Base-by-base conservation (phyloP, 2,329 filamentous ascomycete species). In the Alternaria angustiovoidea region DNA sequence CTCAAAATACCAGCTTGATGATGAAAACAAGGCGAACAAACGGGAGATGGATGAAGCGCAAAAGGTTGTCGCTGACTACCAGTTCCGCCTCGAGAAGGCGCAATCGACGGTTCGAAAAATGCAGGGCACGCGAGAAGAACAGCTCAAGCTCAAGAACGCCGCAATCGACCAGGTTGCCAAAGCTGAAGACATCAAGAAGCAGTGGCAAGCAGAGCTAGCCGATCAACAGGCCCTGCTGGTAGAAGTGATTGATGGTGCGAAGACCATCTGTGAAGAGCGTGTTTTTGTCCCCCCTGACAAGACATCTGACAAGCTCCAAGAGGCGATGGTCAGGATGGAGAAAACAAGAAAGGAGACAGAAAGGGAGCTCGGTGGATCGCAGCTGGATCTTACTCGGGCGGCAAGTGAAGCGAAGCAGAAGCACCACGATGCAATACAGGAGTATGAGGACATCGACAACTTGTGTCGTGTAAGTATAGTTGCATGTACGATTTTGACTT, bases 1-100 rank as follows among this genome's bases (percentile, higher is more conserved):
- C 26, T 81, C 81, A 24, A 81, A 82, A 60, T 79, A 82, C 41
- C 73, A 71, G 7, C 72, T 83, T n/a, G 79, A 82, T 61, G 73
- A 78, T 0, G 65, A 72, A 3, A 70, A 73, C 8, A 66, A 59
- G 0, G 54, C 56, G 9, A 66, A 77, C 34, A 80, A 81, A 56
- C 55, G 43, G 7, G 59, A 63, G 11, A 55, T 81, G 9, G 74
- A 81, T 11, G 64, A 51, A 9, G 73, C 74, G 5, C 65, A 74
- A 30, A 24, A 38, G 7, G 68, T 69, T 36, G 64, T 79, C 3
- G 65, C 71, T 16, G 64, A 68, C 4, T 42, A 74, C 1, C 55
- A 72, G 28, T 58, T 49, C 46, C 62, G 64, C 34, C 62, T 74
- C 7, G 54, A 63, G 2, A 78, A 79, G 46, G 76, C 76, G 8